phyloP scores from a whole-genome alignment of 208 protist genomes.

The Leishmania tropica region DNA sequence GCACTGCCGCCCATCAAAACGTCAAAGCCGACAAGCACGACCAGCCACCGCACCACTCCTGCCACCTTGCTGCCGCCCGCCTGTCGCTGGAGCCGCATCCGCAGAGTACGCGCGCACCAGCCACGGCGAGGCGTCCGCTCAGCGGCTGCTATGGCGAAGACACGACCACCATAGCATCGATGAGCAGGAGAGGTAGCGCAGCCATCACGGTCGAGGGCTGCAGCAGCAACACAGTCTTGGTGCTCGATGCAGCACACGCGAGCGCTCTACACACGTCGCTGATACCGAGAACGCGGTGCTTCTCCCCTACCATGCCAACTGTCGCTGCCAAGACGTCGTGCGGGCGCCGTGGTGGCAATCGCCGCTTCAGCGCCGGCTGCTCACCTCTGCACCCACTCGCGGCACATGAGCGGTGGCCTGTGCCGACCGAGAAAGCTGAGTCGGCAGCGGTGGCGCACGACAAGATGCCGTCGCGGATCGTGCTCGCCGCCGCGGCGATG shows the following conservation, averaged over 20 bases:
- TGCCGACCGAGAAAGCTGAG: not conserved
- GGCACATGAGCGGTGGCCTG: not conserved
- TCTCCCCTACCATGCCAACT: not conserved
- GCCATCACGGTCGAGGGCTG: not conserved
- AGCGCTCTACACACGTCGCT: not conserved
- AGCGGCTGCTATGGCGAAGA: not conserved
- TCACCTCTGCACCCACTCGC: not conserved
- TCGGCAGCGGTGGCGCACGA: not conserved
- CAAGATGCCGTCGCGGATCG: not conserved
- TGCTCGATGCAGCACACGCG: not conserved
- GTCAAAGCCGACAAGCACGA: not conserved
- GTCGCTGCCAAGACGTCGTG: not conserved
- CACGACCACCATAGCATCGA: not conserved
- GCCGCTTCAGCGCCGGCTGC: not conserved
- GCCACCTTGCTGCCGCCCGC: not conserved
- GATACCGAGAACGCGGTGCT: not conserved
- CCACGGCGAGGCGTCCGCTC: not conserved
- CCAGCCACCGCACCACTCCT: not conserved
- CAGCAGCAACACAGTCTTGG: not conserved
- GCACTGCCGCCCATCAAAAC: not conserved
- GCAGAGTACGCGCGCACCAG: not conserved
- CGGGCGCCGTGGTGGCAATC: not conserved
- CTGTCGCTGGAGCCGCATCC: not conserved
- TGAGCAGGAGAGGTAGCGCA: constrained; percentile 6
- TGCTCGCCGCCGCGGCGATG: not conserved